A percentile compares a stretch with the other conserved stretches of the same genome.
Evolutionary conservation across 129 eudicot genomes (phyloP).

Genomic region (Artemisia annua): DNA sequence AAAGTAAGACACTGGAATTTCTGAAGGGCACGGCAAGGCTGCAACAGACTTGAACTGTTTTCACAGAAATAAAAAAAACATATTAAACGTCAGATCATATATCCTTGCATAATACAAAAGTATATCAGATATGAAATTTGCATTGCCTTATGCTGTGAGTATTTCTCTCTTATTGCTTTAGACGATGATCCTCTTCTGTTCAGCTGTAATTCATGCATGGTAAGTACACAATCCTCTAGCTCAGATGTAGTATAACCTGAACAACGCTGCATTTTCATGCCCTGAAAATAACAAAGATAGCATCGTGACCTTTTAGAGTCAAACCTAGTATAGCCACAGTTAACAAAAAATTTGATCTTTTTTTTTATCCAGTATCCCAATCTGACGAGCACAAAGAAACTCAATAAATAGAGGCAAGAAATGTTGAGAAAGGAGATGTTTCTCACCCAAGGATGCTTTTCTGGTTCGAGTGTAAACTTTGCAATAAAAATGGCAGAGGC

Average conservation of each 20-base stretch:
- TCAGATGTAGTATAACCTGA: constrained; percentile 65
- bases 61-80: constrained; percentile 3
- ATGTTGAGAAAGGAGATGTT: background rate
- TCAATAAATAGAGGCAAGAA: background rate
- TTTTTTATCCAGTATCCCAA: background rate
- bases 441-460: constrained; percentile 74
- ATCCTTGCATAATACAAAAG: too few species aligned
- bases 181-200: constrained; percentile 42
- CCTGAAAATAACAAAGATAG: constrained; percentile 41
- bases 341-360: background rate
- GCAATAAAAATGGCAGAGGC: constrained; percentile 75
- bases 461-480: constrained; percentile 58
- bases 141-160: constrained; percentile 65
- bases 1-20: constrained; percentile 53
- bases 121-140: constrained; percentile 9
- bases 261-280: constrained; percentile 47
- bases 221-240: constrained; percentile 66
- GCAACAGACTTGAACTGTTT: constrained; percentile 82
- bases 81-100: constrained; percentile 15
- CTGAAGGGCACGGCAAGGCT: constrained; percentile 44
- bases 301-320: constrained; percentile 6
- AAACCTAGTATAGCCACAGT: background rate
- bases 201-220: constrained; percentile 62
- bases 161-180: constrained; percentile 66
- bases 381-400: background rate